Evolutionary conservation across 495 filamentous ascomycete genomes (phyloP).

Genomic region (Rusavskia elegans): DNA sequence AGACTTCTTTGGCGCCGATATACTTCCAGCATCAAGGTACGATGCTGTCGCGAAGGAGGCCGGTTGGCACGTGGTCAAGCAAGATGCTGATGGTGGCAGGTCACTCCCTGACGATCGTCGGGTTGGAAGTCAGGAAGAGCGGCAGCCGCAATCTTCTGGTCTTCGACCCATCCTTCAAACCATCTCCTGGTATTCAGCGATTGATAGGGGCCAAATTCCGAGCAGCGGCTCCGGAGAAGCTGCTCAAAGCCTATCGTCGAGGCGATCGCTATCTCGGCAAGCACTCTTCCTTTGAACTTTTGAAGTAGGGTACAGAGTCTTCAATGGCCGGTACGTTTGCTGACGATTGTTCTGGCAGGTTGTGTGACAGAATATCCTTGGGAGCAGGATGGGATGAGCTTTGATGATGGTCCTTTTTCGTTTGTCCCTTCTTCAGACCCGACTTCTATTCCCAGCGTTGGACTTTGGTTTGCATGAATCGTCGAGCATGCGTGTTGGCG

Average conservation of each 20-base stretch:
- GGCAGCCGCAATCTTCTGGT: conserved; percentile 61
- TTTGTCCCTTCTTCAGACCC: no score
- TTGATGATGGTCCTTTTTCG: neutral
- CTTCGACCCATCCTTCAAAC: conserved; percentile 78
- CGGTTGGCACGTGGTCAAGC: no score
- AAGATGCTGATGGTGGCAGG: conserved; percentile 25
- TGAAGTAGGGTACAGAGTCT: conserved; percentile 39
- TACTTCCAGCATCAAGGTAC: conserved; percentile 78
- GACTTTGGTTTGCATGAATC: no score
- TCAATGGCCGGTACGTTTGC: neutral
- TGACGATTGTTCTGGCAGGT: neutral
- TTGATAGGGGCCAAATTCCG: conserved; percentile 31
- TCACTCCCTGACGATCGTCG: conserved; percentile 86
- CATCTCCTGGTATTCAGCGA: conserved; percentile 43
- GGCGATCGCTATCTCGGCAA: conserved; percentile 48
- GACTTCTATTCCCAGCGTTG: no score
- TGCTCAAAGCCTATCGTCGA: conserved; percentile 57
- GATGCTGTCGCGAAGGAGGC: neutral
- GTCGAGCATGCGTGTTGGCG: no score
- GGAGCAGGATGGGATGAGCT: neutral
- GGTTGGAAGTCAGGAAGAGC: conserved; percentile 52
- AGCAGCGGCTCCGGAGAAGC: conserved; percentile 31
- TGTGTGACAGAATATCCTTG: neutral
- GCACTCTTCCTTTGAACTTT: conserved; percentile 61
- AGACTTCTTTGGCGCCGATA: conserved; percentile 61